Percentiles rank a stretch among this genome's conserved stretches.
Evolutionary conservation across 306 rosid species (phyloP).

Genomic region (Rubus idaeus): DNA sequence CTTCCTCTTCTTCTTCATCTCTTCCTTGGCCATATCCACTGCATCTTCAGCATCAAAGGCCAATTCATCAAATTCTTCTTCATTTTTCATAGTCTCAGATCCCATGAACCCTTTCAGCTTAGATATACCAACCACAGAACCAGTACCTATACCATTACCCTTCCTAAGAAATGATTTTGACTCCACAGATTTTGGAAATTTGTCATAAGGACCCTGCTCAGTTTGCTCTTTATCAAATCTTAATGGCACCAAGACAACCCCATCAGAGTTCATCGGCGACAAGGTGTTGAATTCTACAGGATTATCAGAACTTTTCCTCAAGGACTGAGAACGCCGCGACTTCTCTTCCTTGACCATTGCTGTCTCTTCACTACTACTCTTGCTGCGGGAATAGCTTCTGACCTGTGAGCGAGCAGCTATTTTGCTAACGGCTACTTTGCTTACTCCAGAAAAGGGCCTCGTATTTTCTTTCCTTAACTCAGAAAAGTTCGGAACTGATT

Average conservation of each 20-base stretch:
- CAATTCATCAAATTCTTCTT: slow-evolving; percentile 60
- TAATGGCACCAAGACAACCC: slow-evolving; percentile 63
- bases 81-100: slow-evolving; percentile 48
- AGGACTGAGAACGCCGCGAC: slow-evolving; percentile 53
- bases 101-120: slow-evolving; percentile 63
- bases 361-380: slow-evolving; percentile 60
- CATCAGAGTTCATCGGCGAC: slow-evolving; percentile 57
- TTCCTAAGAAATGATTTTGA: slow-evolving; percentile 63
- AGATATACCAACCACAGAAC: slow-evolving; percentile 47
- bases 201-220: slow-evolving; percentile 48
- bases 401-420: slow-evolving; percentile 57
- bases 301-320: slow-evolving; percentile 62
- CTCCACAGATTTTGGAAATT: slow-evolving; percentile 39
- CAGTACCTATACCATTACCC: slow-evolving; percentile 57
- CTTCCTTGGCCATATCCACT: slow-evolving; percentile 52
- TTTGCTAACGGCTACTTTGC: slow-evolving; percentile 69
- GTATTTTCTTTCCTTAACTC: slow-evolving; percentile 97
- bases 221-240: slow-evolving; percentile 65
- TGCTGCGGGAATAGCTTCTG: slow-evolving; percentile 66
- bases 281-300: slow-evolving; percentile 61
- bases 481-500: slow-evolving; percentile 93
- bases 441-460: slow-evolving; percentile 68
- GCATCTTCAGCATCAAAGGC: slow-evolving; percentile 67
- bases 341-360: slow-evolving; percentile 70
- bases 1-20: slow-evolving; percentile 50